Base-by-base conservation (phyloP, 805 yeast genomes). In the Starmerella vaccinii region DNA sequence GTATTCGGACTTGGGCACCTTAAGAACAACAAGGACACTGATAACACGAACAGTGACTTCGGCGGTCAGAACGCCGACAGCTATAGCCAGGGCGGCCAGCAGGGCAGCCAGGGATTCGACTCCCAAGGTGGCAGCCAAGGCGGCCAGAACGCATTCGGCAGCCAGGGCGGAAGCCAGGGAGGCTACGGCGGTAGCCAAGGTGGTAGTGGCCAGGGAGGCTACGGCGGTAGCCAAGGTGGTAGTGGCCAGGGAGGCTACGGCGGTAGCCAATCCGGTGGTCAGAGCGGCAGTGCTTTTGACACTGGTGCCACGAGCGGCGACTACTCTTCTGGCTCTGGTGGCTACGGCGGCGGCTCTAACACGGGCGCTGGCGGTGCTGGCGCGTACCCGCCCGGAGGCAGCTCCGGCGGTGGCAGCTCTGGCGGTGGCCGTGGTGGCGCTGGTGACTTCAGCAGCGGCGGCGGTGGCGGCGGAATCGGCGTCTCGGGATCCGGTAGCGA, bases 1-100 rank as follows among this genome's bases (percentile, higher is more conserved):
- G 48, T 49, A 10, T 29, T 49, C 12, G 52, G 52, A 49, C 39
- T 49, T 19, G 52, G 52, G 2, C 37, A 49, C 35, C 37, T 42
- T 29, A 34, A 44, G 39, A 44, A 44, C 26, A 15, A 43, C 43
- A 15, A 26, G 47, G 29, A 33, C 9, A 42, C 39, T 33, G 26
- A 27, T 32, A 43, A 35, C 47, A 40, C 32, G 15, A 41, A 43
- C 41, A 23, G 27, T 23, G 22, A 24, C 33, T 41, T 19, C 24
- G 51, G 51, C 23, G 32, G 29, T 5, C 16, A n/a, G 12, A 30
- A 42, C 42, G 29, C 26, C 30, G 38, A 33, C 35, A 24, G 47
- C 8, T 30, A 21, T 16, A 34, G 41, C 47, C 27, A 19, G 23
- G 47, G 42, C 34, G 29, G 33, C 46, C 35, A 42, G 16, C 35